Percentiles rank a stretch among this genome's conserved stretches.
Conservation (phyloP, 1,284 basidiomycete genomes). For the Filobasidium uniguttulatum region DNA sequence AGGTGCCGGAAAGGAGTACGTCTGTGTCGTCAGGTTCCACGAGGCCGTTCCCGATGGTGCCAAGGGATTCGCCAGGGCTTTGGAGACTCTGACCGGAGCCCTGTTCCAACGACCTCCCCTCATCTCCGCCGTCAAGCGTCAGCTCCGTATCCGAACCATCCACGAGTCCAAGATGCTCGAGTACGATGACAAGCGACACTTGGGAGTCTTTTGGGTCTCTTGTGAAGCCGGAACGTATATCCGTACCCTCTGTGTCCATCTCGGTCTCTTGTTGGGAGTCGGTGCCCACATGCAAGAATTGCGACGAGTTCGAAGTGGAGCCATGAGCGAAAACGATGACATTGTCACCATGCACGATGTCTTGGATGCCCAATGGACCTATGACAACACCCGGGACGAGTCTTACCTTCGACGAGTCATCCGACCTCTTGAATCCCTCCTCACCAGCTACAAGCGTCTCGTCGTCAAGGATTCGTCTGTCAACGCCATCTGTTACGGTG, state of each 20-base stretch:
- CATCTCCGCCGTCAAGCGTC: slow-evolving; percentile 98
- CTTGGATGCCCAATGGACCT: slow-evolving; percentile 95
- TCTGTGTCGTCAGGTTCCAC: slow-evolving; percentile 89
- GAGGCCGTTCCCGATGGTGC: slow-evolving; percentile 58
- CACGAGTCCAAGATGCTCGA: slow-evolving; percentile 93
- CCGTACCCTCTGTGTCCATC: slow-evolving; percentile 92
- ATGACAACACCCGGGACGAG: slow-evolving; percentile 98
- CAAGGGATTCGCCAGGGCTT: slow-evolving; percentile 73
- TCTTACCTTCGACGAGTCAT: slow-evolving; percentile 92
- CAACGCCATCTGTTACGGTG: slow-evolving; percentile 98
- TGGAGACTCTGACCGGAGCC: slow-evolving; percentile 94
- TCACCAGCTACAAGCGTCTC: slow-evolving; percentile 95
- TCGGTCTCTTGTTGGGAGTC: slow-evolving; percentile 87
- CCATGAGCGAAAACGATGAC: slow-evolving; percentile 92
- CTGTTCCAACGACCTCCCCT: slow-evolving; percentile 98
- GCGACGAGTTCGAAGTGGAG: slow-evolving; percentile 84
- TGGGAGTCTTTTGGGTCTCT: slow-evolving; percentile 95
- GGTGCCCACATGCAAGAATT: slow-evolving; percentile 99
- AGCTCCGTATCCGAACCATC: slow-evolving; percentile 93
- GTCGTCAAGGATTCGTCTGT: slow-evolving; percentile 99
- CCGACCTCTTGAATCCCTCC: slow-evolving; percentile 82
- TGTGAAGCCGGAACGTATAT: slow-evolving; percentile 99
- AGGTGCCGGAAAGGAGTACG: slow-evolving; percentile 97
- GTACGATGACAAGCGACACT: slow-evolving; percentile 93
- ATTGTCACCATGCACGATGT: slow-evolving; percentile 99